Base-by-base conservation (phyloP, 1,284 basidiomycete genomes). In the Cryptococcus jaspeensis region DNA sequence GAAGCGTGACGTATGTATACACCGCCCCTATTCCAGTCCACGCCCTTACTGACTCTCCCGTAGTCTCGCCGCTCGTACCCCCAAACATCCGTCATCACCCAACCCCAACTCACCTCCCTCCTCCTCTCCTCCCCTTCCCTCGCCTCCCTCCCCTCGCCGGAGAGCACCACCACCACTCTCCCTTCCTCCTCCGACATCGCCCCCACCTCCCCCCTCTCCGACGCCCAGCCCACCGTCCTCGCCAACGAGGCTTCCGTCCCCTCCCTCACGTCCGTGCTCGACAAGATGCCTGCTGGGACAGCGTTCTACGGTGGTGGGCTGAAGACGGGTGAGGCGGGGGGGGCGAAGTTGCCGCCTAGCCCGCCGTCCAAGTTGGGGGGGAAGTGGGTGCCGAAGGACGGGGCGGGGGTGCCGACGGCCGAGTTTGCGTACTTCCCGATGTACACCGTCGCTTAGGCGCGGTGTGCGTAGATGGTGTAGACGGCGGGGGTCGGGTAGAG, bases 371-470 rank as follows among this genome's bases (percentile, higher is more conserved):
- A 82, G 40, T 36, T 61, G 5, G 64, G 59, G 32, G 64, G 58
- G 78, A 85, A 84, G 77, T 94, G 91, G 91, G 78, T 79, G 36
- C 87, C 90, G 11, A 78, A 84, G 71, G 76, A 78, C 32, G 83
- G 86, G 1, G 83, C 83, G 2, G 84, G 87, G 67, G 85, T 89
- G 25, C 90, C 90, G 20, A 88, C 89, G 69, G 85, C 86, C 59
- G 84, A 85, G 38, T 71, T 85, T 67, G 80, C 87, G 12, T 92
- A 92, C 77, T 93, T 89, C 81, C 90, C 90, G 7, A 92, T 93
- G 89, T 73, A 81, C 47, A 76, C 90, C 58, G 88, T 88, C 80
- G 88, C 85, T 74, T 92, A 86, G 65, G 63, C 32, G 37, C 16
- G 22, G 28, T 20, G 28, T 4, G 28, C 28, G 28, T 32, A 23